phyloP scores from a whole-genome alignment of 371 early-diverging fungal genomes.

The Mucor circinelloides region DNA sequence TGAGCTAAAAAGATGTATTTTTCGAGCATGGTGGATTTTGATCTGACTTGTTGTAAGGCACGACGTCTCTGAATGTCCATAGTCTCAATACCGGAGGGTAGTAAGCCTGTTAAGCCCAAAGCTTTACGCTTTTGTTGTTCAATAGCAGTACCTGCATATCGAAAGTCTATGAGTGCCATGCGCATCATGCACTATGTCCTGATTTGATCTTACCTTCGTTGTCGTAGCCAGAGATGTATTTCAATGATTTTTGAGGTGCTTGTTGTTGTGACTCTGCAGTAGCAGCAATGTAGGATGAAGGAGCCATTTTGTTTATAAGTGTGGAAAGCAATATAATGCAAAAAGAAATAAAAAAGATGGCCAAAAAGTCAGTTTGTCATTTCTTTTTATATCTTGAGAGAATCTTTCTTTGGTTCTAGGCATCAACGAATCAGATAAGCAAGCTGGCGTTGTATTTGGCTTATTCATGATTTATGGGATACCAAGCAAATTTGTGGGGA shows the following conservation, averaged over 20 bases:
- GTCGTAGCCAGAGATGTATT: conserved; percentile 12
- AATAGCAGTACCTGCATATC: conserved; percentile 14
- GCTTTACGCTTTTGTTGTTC: conserved; percentile 15
- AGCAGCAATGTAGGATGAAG: conserved; percentile 88
- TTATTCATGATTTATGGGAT: not conserved
- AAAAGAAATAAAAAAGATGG: too few species aligned
- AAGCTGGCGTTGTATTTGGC: not conserved
- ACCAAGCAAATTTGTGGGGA: not conserved
- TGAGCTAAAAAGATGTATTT: conserved; percentile 83
- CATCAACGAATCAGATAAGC: conserved; percentile 3
- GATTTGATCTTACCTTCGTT: conserved; percentile 19
- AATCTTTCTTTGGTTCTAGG: not conserved
- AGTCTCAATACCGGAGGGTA: conserved; percentile 54
- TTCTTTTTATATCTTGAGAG: not conserved
- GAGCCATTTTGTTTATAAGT: conserved; percentile 55
- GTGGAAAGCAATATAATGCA: not conserved
- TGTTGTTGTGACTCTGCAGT: conserved; percentile 25
- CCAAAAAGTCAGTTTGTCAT: not conserved
- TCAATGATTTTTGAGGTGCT: not conserved
- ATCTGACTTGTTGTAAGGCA: conserved; percentile 67
- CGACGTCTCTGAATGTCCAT: conserved; percentile 67
- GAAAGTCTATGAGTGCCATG: not conserved
- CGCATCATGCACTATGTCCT: not conserved
- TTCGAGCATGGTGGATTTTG: conserved; percentile 69
- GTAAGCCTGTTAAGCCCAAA: conserved; percentile 66